Base-by-base conservation (phyloP, 441 rosid species). In the Melastoma candidum region DNA sequence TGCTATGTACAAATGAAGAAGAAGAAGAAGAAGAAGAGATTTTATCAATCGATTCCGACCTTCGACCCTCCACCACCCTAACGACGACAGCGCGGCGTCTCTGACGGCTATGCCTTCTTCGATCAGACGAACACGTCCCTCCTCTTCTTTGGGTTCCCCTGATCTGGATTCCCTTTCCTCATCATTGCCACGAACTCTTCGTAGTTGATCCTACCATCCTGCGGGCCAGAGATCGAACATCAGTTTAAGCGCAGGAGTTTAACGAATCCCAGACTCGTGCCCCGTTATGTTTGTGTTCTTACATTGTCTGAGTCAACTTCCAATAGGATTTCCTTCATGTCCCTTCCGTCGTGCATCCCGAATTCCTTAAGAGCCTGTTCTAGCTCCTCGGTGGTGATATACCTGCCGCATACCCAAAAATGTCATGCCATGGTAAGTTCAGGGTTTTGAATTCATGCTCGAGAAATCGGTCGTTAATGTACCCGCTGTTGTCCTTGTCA, bases 101-200 rank as follows among this genome's bases (percentile, higher is more conserved):
- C 8, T 4, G 41, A 32, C 7, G 41, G 41, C 41, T 1, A 32
- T 4, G 41, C 8, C 7, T 1, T 4, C 41, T 32, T 32, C 41
- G 41, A 32, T 32, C 41, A 32, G 8, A 32, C 41, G 41, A 32
- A 32, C 41, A 32, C 41, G 51, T 48, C 51, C 24, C 51, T 22
- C 51, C 51, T 22, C 25, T 48, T 48, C 51, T 48, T 48, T 7
- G 51, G 51, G 26, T 48, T 48, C 41, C 41, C 41, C 26, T 26
- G 26, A 48, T 48, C 51, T 13, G 51, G 51, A 14, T 13, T 48
- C 11, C 51, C 51, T 48, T 48, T 48, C 11, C 51, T 48, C 51
- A 48, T 48, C 51, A 48, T 48, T 24, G 26, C 51, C 51, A 48
- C 51, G 14, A 48, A 48, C 25, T 48, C 51, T 14, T 48, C 51